A percentile compares a stretch with the other conserved stretches of the same genome.
Conservation (phyloP, 1,284 basidiomycete genomes). For the Sparassis latifolia region DNA sequence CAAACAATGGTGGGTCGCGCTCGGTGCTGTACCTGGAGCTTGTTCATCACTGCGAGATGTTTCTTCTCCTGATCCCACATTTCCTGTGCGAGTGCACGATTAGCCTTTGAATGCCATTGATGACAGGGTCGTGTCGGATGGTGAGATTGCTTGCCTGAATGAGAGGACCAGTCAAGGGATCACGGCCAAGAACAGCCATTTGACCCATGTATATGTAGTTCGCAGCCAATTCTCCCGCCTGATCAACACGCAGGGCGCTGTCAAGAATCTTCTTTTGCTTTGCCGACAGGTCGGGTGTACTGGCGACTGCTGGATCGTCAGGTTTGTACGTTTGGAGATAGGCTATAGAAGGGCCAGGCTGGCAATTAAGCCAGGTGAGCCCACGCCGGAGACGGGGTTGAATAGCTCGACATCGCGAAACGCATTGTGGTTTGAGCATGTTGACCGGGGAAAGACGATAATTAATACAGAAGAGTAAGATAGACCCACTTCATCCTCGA, state of each 20-base stretch:
- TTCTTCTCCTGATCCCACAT: slow-evolving; percentile 98
- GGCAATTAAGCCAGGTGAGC: too few species aligned
- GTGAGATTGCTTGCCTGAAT: slow-evolving; percentile 55
- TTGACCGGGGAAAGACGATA: too few species aligned
- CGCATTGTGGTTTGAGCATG: too few species aligned
- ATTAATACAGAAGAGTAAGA: too few species aligned
- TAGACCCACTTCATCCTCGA: too few species aligned
- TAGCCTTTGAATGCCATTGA: neutral
- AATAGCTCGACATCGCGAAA: too few species aligned
- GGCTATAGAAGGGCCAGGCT: slow-evolving; percentile 17
- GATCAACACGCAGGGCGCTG: slow-evolving; percentile 77
- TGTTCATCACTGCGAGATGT: slow-evolving; percentile 83
- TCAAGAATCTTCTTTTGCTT: slow-evolving; percentile 48
- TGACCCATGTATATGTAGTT: slow-evolving; percentile 93
- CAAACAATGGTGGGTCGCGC: slow-evolving; percentile 81
- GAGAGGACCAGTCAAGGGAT: slow-evolving; percentile 56
- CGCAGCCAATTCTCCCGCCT: slow-evolving; percentile 89
- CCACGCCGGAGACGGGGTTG: too few species aligned
- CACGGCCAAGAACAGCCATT: slow-evolving; percentile 59
- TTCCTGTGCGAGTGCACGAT: slow-evolving; percentile 41
- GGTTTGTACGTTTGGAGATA: slow-evolving; percentile 30
- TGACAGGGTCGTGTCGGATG: neutral
- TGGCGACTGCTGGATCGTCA: slow-evolving; percentile 32
- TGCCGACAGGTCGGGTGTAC: slow-evolving; percentile 40
- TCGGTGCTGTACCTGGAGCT: slow-evolving; percentile 76